Conservation (phyloP, 805 yeast species). For the Saccharomycopsis oosterbeekiorum region DNA sequence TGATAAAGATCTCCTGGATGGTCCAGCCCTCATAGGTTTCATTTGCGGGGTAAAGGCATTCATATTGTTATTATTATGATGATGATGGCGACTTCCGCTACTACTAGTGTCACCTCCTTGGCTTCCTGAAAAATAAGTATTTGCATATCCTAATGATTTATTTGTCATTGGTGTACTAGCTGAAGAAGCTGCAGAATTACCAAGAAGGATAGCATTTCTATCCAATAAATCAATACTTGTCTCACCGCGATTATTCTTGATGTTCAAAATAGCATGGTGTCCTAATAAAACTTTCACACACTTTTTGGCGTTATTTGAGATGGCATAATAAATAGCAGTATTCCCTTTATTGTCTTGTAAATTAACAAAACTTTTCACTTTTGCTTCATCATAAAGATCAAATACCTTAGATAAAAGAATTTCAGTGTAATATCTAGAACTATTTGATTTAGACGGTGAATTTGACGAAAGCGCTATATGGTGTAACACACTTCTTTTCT, state of each 20-base stretch:
- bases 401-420: slow-evolving; percentile 63
- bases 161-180: slow-evolving; percentile 9
- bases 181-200: slow-evolving; percentile 11
- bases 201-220: background rate
- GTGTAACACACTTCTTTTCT: slow-evolving; percentile 73
- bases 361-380: slow-evolving; percentile 35
- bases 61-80: background rate
- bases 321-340: slow-evolving; percentile 68
- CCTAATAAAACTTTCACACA: slow-evolving; percentile 40
- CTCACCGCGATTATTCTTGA: slow-evolving; percentile 29
- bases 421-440: slow-evolving; percentile 78
- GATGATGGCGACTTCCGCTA: background rate
- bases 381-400: slow-evolving; percentile 50
- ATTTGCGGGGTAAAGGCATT: background rate
- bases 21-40: slow-evolving; percentile 1
- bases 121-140: background rate
- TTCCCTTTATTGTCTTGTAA: slow-evolving; percentile 70
- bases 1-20: background rate
- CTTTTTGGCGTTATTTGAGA: slow-evolving; percentile 45
- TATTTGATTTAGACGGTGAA: slow-evolving; percentile 57
- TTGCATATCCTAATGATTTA: slow-evolving; percentile 12
- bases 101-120: background rate
- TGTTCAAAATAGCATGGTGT: slow-evolving; percentile 37
- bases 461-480: slow-evolving; percentile 68
- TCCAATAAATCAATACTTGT: slow-evolving; percentile 22